Conservation (phyloP, 2,329 filamentous ascomycete species). For the Scolecobasidium constrictum region DNA sequence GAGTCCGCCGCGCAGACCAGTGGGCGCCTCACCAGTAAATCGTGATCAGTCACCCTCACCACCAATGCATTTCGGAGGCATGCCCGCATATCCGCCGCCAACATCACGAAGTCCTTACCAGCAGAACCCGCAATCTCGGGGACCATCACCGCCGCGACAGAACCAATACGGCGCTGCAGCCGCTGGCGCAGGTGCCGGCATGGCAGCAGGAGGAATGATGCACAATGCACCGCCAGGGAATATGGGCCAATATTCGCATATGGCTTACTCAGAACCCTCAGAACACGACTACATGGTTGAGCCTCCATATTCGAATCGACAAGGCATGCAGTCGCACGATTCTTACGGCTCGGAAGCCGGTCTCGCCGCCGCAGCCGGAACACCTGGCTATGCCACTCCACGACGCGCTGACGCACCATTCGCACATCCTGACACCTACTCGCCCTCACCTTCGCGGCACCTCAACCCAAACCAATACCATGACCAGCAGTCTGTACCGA, state of each 20-base stretch:
- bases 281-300: not conserved
- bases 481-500: not conserved
- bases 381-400: conserved; percentile 3
- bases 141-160: conserved; percentile 43
- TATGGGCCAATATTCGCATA: conserved; percentile 4
- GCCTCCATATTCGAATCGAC: conserved; percentile 2
- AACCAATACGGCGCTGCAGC: conserved; percentile 2
- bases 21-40: conserved; percentile 19
- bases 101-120: conserved; percentile 17
- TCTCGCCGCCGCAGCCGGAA: conserved; percentile 1
- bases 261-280: not conserved
- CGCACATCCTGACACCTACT: not conserved
- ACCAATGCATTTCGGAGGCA: conserved; percentile 19
- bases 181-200: not conserved
- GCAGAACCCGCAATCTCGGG: conserved; percentile 16
- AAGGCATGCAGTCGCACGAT: not conserved
- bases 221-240: not conserved
- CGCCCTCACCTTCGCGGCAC: conserved; percentile 1
- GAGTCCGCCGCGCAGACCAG: not conserved
- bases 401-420: not conserved
- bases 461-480: conserved; percentile 2
- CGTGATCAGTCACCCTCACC: conserved; percentile 54
- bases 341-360: conserved; percentile 6
- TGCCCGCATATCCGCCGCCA: conserved; percentile 13
- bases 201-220: not conserved